Percentiles rank a stretch among this genome's conserved stretches.
phyloP scores from a whole-genome alignment of 2,329 filamentous ascomycete species.

The Corinectria fuckeliana region DNA sequence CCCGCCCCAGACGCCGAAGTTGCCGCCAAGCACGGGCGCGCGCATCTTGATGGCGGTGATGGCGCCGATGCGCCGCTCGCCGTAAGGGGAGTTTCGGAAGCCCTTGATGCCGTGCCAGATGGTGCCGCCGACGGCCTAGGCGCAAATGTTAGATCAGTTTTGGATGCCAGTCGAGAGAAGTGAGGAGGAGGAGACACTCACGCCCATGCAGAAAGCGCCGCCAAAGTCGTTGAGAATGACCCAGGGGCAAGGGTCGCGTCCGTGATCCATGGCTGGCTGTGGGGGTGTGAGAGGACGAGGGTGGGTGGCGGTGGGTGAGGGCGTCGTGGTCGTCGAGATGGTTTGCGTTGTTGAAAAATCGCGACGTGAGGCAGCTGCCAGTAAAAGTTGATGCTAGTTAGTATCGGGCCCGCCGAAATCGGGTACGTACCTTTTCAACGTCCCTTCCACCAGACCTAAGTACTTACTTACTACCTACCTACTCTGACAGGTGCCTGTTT shows the following conservation, averaged over 20 bases:
- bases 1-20: constrained; percentile 98
- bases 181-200: constrained; percentile 54
- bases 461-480: too few relatives aligned
- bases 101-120: constrained; percentile 99
- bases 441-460: too few relatives aligned
- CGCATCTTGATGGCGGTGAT: constrained; percentile 97
- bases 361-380: constrained; percentile 25
- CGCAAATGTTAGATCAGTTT: too few relatives aligned
- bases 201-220: constrained; percentile 95
- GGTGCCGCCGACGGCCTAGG: constrained; percentile 75
- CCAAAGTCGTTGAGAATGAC: constrained; percentile 97
- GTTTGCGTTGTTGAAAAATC: constrained; percentile 24
- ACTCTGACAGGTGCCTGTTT: too few relatives aligned
- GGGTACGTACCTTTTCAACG: constrained; percentile 7
- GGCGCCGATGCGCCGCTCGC: constrained; percentile 93
- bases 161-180: too few relatives aligned
- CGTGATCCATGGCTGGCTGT: constrained; percentile 78
- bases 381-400: constrained; percentile 30
- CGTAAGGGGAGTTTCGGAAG: constrained; percentile 86
- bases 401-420: too few relatives aligned
- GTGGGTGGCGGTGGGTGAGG: constrained; percentile 6
- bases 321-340: constrained; percentile 21
- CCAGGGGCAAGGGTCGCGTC: constrained; percentile 95
- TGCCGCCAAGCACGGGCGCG: constrained; percentile 93
- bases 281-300: constrained; percentile 5